Conservation (phyloP, 495 filamentous ascomycete species). For the Penicillium pancosmium region DNA sequence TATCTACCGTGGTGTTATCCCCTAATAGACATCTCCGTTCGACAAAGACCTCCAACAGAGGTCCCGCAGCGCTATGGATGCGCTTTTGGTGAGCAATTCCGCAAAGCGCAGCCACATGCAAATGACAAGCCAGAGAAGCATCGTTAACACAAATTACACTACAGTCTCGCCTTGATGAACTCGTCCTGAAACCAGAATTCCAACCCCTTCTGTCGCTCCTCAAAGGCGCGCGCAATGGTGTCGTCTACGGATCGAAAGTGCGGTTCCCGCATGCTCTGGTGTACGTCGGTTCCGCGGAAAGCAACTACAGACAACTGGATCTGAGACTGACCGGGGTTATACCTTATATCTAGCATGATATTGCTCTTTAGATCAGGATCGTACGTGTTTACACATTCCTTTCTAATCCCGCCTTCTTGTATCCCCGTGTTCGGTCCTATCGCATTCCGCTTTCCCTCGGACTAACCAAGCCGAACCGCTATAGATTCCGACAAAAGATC, state of each 20-base stretch:
- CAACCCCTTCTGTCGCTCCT: conserved; percentile 78
- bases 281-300: conserved; percentile 46
- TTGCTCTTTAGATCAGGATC: conserved; percentile 92
- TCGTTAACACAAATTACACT: conserved; percentile 7
- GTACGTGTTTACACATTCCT: conserved; percentile 45
- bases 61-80: conserved; percentile 43
- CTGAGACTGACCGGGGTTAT: conserved; percentile 4
- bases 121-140: conserved; percentile 1
- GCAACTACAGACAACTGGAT: neutral
- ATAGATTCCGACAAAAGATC: conserved; percentile 75
- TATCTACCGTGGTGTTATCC: neutral
- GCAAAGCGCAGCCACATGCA: conserved; percentile 11
- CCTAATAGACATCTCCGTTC: conserved; percentile 19
- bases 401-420: neutral
- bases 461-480: conserved; percentile 8
- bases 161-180: conserved; percentile 58
- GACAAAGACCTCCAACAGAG: conserved; percentile 36
- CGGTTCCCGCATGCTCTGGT: conserved; percentile 98
- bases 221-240: conserved; percentile 94
- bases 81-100: conserved; percentile 37
- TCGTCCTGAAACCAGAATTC: conserved; percentile 81
- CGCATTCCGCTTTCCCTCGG: conserved; percentile 9
- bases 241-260: conserved; percentile 96
- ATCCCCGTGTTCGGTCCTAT: conserved; percentile 3
- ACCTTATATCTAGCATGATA: conserved; percentile 67